Evolutionary conservation across 768 basidiomycete genomes (phyloP).

Genomic region (Leccinum boreale): DNA sequence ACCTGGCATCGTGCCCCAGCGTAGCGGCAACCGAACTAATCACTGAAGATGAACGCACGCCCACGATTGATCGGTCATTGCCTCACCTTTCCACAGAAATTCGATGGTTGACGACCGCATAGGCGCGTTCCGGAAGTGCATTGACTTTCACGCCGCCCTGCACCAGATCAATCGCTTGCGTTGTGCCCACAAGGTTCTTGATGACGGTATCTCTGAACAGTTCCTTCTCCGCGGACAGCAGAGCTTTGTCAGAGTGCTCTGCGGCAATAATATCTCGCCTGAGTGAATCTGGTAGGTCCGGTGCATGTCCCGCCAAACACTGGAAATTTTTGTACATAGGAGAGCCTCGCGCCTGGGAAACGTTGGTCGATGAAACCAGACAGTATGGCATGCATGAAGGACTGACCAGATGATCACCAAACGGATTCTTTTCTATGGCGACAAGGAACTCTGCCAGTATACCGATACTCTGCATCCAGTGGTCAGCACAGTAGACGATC

Average conservation of each 20-base stretch:
- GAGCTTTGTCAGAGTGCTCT: conserved; percentile 44
- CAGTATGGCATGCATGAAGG: background rate
- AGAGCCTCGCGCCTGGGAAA: conserved; percentile 46
- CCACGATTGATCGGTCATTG: background rate
- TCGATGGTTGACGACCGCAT: conserved; percentile 70
- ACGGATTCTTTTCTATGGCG: conserved; percentile 66
- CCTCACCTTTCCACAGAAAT: conserved; percentile 57
- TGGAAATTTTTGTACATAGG: conserved; percentile 59
- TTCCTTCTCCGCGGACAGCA: conserved; percentile 49
- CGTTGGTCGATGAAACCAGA: background rate
- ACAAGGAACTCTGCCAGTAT: conserved; percentile 71
- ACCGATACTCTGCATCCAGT: conserved; percentile 65
- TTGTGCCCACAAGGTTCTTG: conserved; percentile 58
- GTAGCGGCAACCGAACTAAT: conserved; percentile 40
- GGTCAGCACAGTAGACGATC: conserved; percentile 6
- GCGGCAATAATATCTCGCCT: conserved; percentile 49
- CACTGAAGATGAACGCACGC: background rate
- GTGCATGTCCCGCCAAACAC: conserved; percentile 64
- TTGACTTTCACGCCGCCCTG: conserved; percentile 72
- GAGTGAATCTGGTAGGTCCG: conserved; percentile 46
- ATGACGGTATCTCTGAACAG: conserved; percentile 38
- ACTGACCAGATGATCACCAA: conserved; percentile 46
- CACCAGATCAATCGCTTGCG: conserved; percentile 74
- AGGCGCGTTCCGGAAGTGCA: conserved; percentile 73
- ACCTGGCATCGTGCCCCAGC: conserved; percentile 41